A percentile compares a stretch with the other conserved stretches of the same genome.
phyloP scores from a whole-genome alignment of 495 filamentous ascomycete species.

The Penicillium silybi region DNA sequence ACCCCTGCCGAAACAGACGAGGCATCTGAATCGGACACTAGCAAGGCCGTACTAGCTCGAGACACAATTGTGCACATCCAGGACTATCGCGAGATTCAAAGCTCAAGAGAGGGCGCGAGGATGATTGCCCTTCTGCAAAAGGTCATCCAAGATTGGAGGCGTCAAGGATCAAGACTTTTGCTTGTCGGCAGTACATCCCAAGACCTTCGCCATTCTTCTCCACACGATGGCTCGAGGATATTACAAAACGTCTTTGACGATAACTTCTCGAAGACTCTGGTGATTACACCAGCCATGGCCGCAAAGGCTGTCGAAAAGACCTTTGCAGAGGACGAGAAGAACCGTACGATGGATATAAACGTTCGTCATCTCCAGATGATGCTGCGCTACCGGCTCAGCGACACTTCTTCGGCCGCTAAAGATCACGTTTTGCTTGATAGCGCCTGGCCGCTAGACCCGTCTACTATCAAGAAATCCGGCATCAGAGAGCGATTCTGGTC shows the following conservation, averaged over 20 bases:
- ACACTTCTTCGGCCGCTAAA: constrained; percentile 31
- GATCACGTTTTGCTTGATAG: constrained; percentile 29
- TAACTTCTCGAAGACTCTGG: constrained; percentile 48
- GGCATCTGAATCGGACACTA: constrained; percentile 5
- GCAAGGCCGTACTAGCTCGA: constrained; percentile 17
- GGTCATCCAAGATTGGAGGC: constrained; percentile 65
- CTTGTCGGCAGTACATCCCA: constrained; percentile 66
- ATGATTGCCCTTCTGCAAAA: constrained; percentile 64
- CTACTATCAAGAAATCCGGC: constrained; percentile 36
- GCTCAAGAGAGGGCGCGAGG: constrained; percentile 56
- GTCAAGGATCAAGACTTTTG: constrained; percentile 63
- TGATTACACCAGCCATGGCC: constrained; percentile 45
- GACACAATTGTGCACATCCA: constrained; percentile 71
- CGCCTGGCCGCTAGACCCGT: constrained; percentile 35
- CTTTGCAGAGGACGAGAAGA: constrained; percentile 42
- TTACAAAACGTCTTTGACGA: constrained; percentile 45
- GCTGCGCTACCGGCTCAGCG: constrained; percentile 45
- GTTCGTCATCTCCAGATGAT: constrained; percentile 67
- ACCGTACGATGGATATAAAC: constrained; percentile 59
- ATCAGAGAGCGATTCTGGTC: constrained; percentile 54
- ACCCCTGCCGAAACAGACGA: constrained; percentile 7
- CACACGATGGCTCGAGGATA: constrained; percentile 44
- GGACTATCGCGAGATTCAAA: constrained; percentile 72
- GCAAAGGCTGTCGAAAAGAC: constrained; percentile 30
- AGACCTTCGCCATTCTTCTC: constrained; percentile 19